Conservation (phyloP, 2,329 filamentous ascomycete species). For the Rasamsonia emersonii region DNA sequence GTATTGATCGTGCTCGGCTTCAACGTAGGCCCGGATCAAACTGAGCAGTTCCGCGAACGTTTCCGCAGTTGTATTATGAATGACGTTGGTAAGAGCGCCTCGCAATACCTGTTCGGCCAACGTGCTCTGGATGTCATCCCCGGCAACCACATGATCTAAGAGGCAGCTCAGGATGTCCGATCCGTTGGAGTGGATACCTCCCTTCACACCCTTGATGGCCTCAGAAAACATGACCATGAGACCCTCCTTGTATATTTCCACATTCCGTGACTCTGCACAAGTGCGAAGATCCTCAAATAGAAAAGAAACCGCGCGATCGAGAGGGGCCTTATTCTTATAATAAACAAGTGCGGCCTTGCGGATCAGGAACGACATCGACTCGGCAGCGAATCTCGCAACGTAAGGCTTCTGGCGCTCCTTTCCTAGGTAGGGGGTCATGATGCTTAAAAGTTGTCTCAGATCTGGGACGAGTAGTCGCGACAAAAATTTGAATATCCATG, state of each 20-base stretch:
- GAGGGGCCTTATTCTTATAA: conserved; percentile 59
- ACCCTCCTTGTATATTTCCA: conserved; percentile 66
- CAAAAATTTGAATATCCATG: conserved; percentile 96
- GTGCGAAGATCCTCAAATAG: conserved; percentile 58
- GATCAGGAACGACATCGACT: conserved; percentile 87
- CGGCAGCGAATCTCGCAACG: conserved; percentile 84
- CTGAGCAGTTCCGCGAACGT: conserved; percentile 63
- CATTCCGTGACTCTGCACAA: conserved; percentile 23
- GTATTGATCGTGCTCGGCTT: conserved; percentile 23
- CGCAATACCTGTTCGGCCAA: conserved; percentile 54
- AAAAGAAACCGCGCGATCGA: conserved; percentile 63
- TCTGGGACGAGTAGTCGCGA: conserved; percentile 80
- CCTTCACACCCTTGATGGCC: conserved; percentile 57
- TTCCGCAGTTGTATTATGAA: conserved; percentile 70
- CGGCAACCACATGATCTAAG: conserved; percentile 26
- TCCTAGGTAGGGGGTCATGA: conserved; percentile 76
- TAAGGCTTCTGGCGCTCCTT: conserved; percentile 74
- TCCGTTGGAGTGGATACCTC: conserved; percentile 50
- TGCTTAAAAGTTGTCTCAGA: conserved; percentile 71
- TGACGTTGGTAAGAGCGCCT: conserved; percentile 69
- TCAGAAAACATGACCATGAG: conserved; percentile 90
- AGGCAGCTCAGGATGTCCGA: conserved; percentile 45
- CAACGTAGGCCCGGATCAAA: conserved; percentile 47
- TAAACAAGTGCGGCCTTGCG: conserved; percentile 77
- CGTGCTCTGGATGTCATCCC: conserved; percentile 20